Base-by-base conservation (phyloP, 75 land plant species). In the Picea glauca region DNA sequence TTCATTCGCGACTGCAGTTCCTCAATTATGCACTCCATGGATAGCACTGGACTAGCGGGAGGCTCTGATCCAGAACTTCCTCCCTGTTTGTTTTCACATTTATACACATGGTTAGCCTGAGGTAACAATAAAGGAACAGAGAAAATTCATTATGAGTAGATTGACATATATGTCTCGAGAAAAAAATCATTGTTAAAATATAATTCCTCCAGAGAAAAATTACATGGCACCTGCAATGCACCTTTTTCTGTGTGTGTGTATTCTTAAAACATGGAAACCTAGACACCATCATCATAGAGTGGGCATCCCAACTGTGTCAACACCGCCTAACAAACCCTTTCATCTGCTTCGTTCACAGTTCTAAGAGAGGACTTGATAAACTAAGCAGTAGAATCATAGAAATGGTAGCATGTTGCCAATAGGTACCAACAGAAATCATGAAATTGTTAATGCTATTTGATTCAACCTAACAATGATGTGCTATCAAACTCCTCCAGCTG, bases 1-100 rank as follows among this genome's bases (percentile, higher is more conserved):
- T 82, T 90, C 12, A 97, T 84, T 67, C 99, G 83, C 61, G 78
- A 76, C 38, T 95, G 92, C 74, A 97, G 73, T 60, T 91, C 96
- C 62, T 95, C 98, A 75, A 97, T 76, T 8, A 91, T 72, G 58
- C 83, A 84, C 80, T 97, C 95, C 11, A 90, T 54, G 15, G 98
- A 90, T 26, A 91, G 61, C n/a, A 75, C 79, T 75, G 88, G 91
- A 38, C 88, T 81, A 3, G 79, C 85, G n/a, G 89, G 85, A 20
- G 85, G 79, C 59, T 90, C 96, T 76, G 93, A 89, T 58, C 89
- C 79, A n/a, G 86, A 79, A 78, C 81, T 82, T 58, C 91, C 89
- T 30, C 91, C 93, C 93, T 91, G 80, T 70, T 82, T 26, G 76
- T 58, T 15, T 30, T 68, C 38, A 65, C 58, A 43, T 72, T 32